Percentiles rank a stretch among this genome's conserved stretches.
Conservation (phyloP, 306 rosid species). For the Vigna mungo region DNA sequence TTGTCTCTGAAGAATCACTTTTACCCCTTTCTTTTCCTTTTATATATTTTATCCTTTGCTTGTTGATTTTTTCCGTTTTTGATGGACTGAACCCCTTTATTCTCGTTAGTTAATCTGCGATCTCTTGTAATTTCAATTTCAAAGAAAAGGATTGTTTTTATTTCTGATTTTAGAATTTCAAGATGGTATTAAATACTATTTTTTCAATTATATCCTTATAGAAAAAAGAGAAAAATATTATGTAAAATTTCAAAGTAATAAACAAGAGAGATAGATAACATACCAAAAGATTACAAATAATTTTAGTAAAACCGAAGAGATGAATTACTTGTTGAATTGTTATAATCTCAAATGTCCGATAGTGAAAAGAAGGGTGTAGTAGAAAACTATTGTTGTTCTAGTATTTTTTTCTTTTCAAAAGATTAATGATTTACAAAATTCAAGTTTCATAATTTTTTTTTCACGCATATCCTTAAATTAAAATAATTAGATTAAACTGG, state of each 20-base stretch:
- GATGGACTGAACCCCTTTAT: slow-evolving; percentile 10
- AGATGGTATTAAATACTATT: neutral
- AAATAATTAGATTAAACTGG: too few relatives aligned
- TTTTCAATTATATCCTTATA: neutral
- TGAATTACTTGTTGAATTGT: neutral
- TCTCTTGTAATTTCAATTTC: neutral
- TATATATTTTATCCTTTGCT: slow-evolving; percentile 1
- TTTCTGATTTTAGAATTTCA: neutral
- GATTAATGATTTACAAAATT: too few relatives aligned
- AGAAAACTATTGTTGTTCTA: neutral
- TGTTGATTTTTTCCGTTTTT: neutral
- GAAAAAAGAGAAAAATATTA: neutral
- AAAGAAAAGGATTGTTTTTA: neutral
- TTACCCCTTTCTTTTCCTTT: slow-evolving; percentile 13
- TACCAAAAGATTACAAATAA: neutral
- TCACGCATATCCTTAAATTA: too few relatives aligned
- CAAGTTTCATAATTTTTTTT: too few relatives aligned
- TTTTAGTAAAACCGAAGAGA: neutral
- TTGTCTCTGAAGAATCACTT: slow-evolving; percentile 23
- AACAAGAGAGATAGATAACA: neutral
- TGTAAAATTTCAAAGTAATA: neutral
- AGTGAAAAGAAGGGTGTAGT: neutral
- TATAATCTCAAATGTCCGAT: neutral
- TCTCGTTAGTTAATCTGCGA: slow-evolving; percentile 6
- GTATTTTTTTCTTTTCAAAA: too few relatives aligned